Evolutionary conservation across 78 protist genomes (phyloP), one percentile per base, ranked within the genome.

Genomic region (Dictyostelium purpureum): DNA sequence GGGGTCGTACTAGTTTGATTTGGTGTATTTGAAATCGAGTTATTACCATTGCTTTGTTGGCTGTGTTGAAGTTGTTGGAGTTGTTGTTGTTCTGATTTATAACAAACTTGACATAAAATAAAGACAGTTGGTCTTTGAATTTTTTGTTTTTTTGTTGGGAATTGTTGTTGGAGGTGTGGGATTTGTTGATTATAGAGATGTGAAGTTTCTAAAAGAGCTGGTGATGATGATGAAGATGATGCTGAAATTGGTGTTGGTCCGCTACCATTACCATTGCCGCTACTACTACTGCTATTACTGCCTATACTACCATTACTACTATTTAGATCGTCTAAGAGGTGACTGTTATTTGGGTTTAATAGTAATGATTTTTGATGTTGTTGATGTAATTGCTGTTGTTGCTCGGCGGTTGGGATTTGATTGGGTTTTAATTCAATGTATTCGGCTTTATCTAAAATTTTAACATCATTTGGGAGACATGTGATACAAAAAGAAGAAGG

Each of bases 391-490:
- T 56, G 31, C 10, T 11, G 52, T n/a, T 4, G 78, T 47, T 11
- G 61, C 4, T 31, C 9, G 24, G 61, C 40, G 4, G 66, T 31
- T 35, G 71, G 71, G 26, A 63, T 33, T 63, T 63, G 71, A 19
- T 51, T 51, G 12, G 54, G 61, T 61, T 47, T 79, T 10, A 35
- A 56, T 57, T 79, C 88, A 14, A 35, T 37, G 31, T 79, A 79
- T 38, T 79, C 88, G 7, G 35, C 26, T 47, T 85, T 85, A 0
- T 85, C 51, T 4, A 85, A 49, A 18, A 85, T 85, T 38, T 63
- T 85, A 21, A 85, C 79, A 42, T 56, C 92, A 57, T 85, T 59
- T n/a, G 92, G 92, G 11, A 85, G 71, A 61, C 92, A 85, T 1
- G 80, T 85, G 67, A 85, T 85, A 38, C 92, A 85, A 51, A 18